Percentiles rank a stretch among this genome's conserved stretches.
phyloP scores from a whole-genome alignment of 2,329 filamentous ascomycete genomes.

The Ophiostoma ips region DNA sequence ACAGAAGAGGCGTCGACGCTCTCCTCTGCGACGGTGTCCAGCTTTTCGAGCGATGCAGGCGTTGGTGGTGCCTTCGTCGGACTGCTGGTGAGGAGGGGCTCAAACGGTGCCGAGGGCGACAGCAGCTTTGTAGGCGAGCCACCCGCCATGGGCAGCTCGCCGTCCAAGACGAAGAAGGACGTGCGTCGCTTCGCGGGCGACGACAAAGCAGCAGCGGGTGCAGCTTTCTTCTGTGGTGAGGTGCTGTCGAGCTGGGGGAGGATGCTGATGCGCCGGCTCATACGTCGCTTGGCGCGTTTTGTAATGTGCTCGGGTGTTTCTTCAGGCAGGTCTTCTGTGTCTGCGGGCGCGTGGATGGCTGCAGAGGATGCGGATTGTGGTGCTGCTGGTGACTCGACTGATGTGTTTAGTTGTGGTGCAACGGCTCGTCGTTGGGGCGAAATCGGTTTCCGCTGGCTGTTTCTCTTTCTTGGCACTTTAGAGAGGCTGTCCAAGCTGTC shows the following conservation, averaged over 20 bases:
- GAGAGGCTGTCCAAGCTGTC: slow-evolving; percentile 6
- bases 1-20: not conserved
- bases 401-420: not conserved
- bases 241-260: not conserved
- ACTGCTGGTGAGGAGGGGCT: slow-evolving; percentile 2
- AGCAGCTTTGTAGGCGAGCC: not conserved
- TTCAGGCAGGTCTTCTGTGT: slow-evolving; percentile 8
- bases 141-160: not conserved
- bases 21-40: not conserved
- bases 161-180: not conserved
- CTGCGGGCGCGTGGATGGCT: not conserved
- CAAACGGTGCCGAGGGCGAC: not conserved
- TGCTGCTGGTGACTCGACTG: not conserved
- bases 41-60: not conserved
- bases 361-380: not conserved
- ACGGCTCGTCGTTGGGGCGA: not conserved
- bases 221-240: slow-evolving; percentile 14
- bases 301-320: slow-evolving; percentile 15
- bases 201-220: slow-evolving; percentile 13
- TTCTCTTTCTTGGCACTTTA: slow-evolving; percentile 20
- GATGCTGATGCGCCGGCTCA: slow-evolving; percentile 18
- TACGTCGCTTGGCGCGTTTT: slow-evolving; percentile 16
- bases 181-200: slow-evolving; percentile 1
- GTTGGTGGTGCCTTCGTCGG: not conserved
- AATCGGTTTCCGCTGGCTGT: slow-evolving; percentile 21